Conservation (phyloP, 768 basidiomycete species). For the Epithele typhae region DNA sequence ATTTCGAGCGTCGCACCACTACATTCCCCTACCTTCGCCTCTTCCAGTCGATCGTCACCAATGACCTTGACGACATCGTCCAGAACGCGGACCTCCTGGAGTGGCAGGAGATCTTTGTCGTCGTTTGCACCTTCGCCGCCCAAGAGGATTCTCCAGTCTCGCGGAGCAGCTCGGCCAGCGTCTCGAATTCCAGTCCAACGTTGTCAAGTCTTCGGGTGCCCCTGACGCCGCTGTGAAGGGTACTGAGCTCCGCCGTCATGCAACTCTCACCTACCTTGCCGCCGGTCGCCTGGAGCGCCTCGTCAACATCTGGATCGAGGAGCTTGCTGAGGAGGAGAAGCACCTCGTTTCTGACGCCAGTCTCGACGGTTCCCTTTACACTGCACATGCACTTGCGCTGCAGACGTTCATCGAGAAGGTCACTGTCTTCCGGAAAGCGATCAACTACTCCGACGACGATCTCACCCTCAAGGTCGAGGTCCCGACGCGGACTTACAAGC, state of each 20-base stretch:
- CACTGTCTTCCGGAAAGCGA: conserved; percentile 86
- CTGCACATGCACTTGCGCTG: conserved; percentile 78
- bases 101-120: conserved; percentile 96
- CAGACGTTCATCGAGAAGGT: conserved; percentile 97
- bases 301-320: conserved; percentile 88
- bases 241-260: conserved; percentile 71
- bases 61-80: conserved; percentile 90
- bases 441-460: conserved; percentile 73
- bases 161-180: conserved; percentile 90
- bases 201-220: conserved; percentile 48
- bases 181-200: conserved; percentile 78
- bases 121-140: conserved; percentile 89
- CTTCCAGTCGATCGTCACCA: conserved; percentile 89
- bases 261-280: conserved; percentile 90
- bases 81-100: conserved; percentile 93
- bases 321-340: conserved; percentile 82
- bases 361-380: conserved; percentile 55
- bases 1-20: conserved; percentile 80
- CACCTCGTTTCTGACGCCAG: conserved; percentile 38
- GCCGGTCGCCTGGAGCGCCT: conserved; percentile 84
- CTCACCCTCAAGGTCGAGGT: conserved; percentile 37
- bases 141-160: conserved; percentile 82
- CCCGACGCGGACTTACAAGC: conserved; percentile 67
- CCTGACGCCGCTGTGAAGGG: conserved; percentile 39
- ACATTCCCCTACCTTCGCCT: conserved; percentile 84